phyloP scores from a whole-genome alignment of 305 asterid species.

The Fraxinus albicans region DNA sequence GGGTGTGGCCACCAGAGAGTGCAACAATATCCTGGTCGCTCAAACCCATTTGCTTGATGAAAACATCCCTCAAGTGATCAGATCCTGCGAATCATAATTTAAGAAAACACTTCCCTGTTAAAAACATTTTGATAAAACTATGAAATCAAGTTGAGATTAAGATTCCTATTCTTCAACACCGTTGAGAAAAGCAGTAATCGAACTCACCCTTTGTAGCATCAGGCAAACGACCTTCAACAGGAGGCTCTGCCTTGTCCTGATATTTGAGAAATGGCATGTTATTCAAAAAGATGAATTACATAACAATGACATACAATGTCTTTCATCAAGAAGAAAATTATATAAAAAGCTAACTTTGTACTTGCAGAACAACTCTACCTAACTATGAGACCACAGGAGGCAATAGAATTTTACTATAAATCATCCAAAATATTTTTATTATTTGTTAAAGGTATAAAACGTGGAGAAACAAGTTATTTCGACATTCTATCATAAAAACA shows the following conservation, averaged over 20 bases:
- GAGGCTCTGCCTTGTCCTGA: constrained; percentile 81
- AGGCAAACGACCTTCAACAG: constrained; percentile 90
- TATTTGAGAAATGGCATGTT: not conserved
- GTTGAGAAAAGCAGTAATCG: not conserved
- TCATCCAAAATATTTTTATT: not conserved
- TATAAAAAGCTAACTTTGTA: not conserved
- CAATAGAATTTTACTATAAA: not conserved
- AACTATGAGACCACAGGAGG: not conserved
- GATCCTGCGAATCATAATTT: constrained; percentile 42
- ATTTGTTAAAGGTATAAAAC: not conserved
- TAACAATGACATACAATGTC: not conserved
- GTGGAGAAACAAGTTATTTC: not conserved
- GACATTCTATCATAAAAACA: not conserved
- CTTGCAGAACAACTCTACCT: not conserved
- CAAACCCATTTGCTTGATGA: constrained; percentile 78
- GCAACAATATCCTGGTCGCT: constrained; percentile 78
- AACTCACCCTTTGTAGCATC: constrained; percentile 80
- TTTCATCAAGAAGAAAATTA: not conserved
- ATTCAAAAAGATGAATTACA: not conserved
- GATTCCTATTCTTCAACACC: not conserved
- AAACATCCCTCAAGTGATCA: constrained; percentile 87
- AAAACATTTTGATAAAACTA: not conserved
- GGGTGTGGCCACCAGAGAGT: constrained; percentile 88
- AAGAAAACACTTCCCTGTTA: not conserved
- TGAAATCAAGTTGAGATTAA: not conserved